Evolutionary conservation across 495 filamentous ascomycete genomes (phyloP).

Genomic region (Podospora conica): DNA sequence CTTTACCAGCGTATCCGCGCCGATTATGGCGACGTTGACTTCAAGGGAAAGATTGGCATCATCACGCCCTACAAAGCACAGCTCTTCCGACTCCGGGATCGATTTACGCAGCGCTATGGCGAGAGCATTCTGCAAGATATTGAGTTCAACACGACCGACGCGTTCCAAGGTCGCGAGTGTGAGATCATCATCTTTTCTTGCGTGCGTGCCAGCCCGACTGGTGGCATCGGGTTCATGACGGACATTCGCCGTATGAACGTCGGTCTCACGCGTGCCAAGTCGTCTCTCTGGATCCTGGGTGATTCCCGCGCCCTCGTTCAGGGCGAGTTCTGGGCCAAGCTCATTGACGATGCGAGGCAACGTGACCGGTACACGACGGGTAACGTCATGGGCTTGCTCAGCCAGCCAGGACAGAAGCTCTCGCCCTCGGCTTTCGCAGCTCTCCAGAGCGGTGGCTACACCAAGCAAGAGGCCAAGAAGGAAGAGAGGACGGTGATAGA

Average conservation of each 20-base stretch:
- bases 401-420: conserved; percentile 25
- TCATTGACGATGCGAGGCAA: conserved; percentile 71
- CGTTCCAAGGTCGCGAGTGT: conserved; percentile 93
- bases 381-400: conserved; percentile 47
- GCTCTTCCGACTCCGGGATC: conserved; percentile 66
- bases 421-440: conserved; percentile 14
- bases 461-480: not conserved
- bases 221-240: conserved; percentile 94
- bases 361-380: conserved; percentile 73
- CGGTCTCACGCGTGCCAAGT: conserved; percentile 91
- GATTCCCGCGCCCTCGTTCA: conserved; percentile 79
- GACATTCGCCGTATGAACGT: conserved; percentile 99
- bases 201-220: conserved; percentile 78
- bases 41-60: conserved; percentile 82
- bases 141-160: conserved; percentile 98
- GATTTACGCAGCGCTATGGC: conserved; percentile 67
- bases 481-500: not conserved
- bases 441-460: not conserved
- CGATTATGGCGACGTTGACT: conserved; percentile 64
- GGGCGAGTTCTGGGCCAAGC: conserved; percentile 80
- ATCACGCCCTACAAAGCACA: conserved; percentile 97
- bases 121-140: conserved; percentile 66
- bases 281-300: conserved; percentile 89
- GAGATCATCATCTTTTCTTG: conserved; percentile 99
- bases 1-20: conserved; percentile 69